Evolutionary conservation across 257 asterid genomes (phyloP), one percentile per base, ranked within the genome.

Genomic region (Plantago ovata): DNA sequence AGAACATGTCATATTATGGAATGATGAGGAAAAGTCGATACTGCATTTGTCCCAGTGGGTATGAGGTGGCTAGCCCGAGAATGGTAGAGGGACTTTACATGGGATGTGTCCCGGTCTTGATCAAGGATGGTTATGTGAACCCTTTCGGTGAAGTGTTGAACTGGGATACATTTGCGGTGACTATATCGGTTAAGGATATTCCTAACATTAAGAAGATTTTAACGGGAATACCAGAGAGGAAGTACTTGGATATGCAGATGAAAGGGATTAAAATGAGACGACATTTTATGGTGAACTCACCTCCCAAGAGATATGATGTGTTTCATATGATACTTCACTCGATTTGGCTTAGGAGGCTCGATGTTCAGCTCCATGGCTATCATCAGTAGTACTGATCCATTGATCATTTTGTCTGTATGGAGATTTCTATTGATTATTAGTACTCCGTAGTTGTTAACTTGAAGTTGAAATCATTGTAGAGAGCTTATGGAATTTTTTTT

Each of bases 51-150:
- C 94, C 97, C 0, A 89, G 97, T 65, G 95, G 95, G 2, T 89
- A 82, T 53, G 97, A 89, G 75, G 97, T 89, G 8, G 97, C 95
- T 0, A 89, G 94, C 67, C 97, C 97, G 9, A 75, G 95, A 47
- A 78, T 86, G 79, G 95, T 89, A 13, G 95, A 89, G 75, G 97
- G 92, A 6, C 79, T 89, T 0, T 86, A 89, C 50, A 33, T 69
- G 62, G 97, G 97, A 1, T 86, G 95, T 58, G 95, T 89, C 0
- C 94, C 95, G 2, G 95, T 89, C 0, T 40, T 86, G 24, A 89
- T 89, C 18, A 89, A 86, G 75, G 94, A 86, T 32, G 66, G 69
- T 3, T 89, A 89, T 40, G 89, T 80, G 0, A 56, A 77, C 2
- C 97, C 97, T 20, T 89, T 86, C 63, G 70, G 94, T 42, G 97